Evolutionary conservation across 2,329 filamentous ascomycete species (phyloP), one percentile per base, ranked within the genome.

Genomic region (Trichophyton benhamiae): DNA sequence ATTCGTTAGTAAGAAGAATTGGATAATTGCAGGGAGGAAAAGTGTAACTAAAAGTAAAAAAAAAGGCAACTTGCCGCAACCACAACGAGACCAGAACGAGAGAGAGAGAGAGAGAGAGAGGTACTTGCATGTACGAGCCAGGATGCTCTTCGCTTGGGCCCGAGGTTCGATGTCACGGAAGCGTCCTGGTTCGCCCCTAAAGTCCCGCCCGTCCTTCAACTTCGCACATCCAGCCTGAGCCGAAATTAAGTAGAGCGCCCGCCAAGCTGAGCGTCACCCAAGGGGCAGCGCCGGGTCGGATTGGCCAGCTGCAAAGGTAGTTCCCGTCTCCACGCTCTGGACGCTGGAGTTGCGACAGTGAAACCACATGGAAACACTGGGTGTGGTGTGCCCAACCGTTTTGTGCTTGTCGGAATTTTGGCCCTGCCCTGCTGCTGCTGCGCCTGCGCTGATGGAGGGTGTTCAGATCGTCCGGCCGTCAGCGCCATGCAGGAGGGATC

Each of bases 161-260:
- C 52, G 52, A 55, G 52, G 52, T 55, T 55, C 52, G 15, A 55
- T 55, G 52, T 55, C 52, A 30, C 52, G 52, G 52, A 55, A 55
- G 52, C n/a, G 11, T 38, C 52, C 41, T 58, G 55, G 55, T 58
- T 58, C 20, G 52, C 15, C 52, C 52, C 52, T 55, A 20, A 55
- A 36, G 52, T 36, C 30, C 52, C 52, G 33, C 33, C 33, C 33
- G 33, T 38, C 33, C 33, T 38, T 38, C 33, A 13, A 13, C 33
- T 38, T 38, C 33, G 8, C 30, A 52, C 17, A 33, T 30, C 52
- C 52, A 55, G 52, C 13, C 52, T 58, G 36, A 58, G 55, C 55
- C 55, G 55, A 58, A 58, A 58, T 58, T 58, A 20, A 20, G 20
- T 20, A 30, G 55, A 41, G 55, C 55, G 41, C 33, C 55, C 41